Conservation (phyloP, 2,329 filamentous ascomycete species). For the Celoporthe dispersa region DNA sequence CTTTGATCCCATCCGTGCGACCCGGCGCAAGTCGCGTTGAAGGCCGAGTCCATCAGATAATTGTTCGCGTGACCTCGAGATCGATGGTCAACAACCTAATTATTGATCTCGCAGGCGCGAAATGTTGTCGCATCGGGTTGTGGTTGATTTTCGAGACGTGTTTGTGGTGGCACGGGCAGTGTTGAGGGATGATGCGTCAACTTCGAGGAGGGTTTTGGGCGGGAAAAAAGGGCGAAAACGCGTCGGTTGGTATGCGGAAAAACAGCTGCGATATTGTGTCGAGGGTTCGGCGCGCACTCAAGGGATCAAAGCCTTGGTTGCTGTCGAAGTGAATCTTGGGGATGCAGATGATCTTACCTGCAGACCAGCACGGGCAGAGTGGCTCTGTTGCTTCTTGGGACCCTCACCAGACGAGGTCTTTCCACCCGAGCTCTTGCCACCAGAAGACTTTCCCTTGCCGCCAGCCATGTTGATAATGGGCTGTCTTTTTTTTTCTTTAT, state of each 20-base stretch:
- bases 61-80: conserved; percentile 4
- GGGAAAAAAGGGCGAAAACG: conserved; percentile 12
- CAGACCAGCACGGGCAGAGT: conserved; percentile 91
- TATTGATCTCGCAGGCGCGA: neutral
- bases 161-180: neutral
- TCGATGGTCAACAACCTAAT: neutral
- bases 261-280: conserved; percentile 14
- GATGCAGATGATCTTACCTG: conserved; percentile 70
- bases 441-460: conserved; percentile 91
- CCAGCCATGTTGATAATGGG: conserved; percentile 63
- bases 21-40: conserved; percentile 21
- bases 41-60: conserved; percentile 11
- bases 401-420: conserved; percentile 69
- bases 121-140: neutral
- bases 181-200: conserved; percentile 6
- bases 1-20: conserved; percentile 17
- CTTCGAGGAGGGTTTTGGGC: conserved; percentile 1
- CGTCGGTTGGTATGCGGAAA: conserved; percentile 25
- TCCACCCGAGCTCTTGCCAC: conserved; percentile 85
- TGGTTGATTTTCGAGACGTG: neutral
- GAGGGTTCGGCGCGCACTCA: conserved; percentile 25
- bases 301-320: conserved; percentile 19
- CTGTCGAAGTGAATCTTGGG: neutral
- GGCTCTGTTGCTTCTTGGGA: conserved; percentile 88
- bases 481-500: conserved; percentile 1